These are phyloP conservation scores for Penicillium sp. DNA, from an alignment of 2,329 filamentous ascomycete species.

Conservation along the genomic window DNA sequence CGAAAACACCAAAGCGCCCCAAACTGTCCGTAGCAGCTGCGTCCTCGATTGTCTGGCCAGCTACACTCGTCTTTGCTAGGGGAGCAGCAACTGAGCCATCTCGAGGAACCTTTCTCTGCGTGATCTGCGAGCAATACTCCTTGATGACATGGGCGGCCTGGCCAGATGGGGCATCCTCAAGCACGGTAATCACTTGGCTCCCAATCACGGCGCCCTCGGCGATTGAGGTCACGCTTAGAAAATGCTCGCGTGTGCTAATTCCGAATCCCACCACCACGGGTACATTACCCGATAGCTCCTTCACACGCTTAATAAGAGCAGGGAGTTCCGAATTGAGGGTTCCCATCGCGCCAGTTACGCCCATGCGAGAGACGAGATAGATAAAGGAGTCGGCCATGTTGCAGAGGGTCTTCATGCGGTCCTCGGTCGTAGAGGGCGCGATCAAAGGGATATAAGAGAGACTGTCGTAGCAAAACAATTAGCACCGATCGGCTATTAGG, in stretches of 20 bases:
- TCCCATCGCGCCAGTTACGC: slow-evolving; percentile 81
- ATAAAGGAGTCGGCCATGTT: slow-evolving; percentile 94
- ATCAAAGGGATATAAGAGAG: slow-evolving; percentile 85
- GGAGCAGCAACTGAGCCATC: not conserved
- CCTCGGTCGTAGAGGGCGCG: slow-evolving; percentile 81
- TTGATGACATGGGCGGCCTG: slow-evolving; percentile 65
- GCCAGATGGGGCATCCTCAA: slow-evolving; percentile 61
- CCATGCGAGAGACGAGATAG: slow-evolving; percentile 92
- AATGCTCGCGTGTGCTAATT: slow-evolving; percentile 88
- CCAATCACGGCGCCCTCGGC: slow-evolving; percentile 93
- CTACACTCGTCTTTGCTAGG: not conserved
- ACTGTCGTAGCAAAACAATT: not conserved
- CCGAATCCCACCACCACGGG: slow-evolving; percentile 90
- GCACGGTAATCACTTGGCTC: slow-evolving; percentile 78
- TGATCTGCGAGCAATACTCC: slow-evolving; percentile 74
- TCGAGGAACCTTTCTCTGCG: slow-evolving; percentile 19
- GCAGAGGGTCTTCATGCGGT: slow-evolving; percentile 87
- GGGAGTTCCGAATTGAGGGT: slow-evolving; percentile 74
- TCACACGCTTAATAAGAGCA: slow-evolving; percentile 72
- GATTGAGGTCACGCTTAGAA: slow-evolving; percentile 70
- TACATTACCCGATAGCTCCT: slow-evolving; percentile 78
- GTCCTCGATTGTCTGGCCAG: slow-evolving; percentile 48
- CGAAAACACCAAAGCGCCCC: slow-evolving; percentile 78
- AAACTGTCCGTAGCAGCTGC: not conserved
- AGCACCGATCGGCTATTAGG: not conserved